A percentile compares a stretch with the other conserved stretches of the same genome.
Conservation (phyloP, 331 rosid species). For the Cydonia oblonga region DNA sequence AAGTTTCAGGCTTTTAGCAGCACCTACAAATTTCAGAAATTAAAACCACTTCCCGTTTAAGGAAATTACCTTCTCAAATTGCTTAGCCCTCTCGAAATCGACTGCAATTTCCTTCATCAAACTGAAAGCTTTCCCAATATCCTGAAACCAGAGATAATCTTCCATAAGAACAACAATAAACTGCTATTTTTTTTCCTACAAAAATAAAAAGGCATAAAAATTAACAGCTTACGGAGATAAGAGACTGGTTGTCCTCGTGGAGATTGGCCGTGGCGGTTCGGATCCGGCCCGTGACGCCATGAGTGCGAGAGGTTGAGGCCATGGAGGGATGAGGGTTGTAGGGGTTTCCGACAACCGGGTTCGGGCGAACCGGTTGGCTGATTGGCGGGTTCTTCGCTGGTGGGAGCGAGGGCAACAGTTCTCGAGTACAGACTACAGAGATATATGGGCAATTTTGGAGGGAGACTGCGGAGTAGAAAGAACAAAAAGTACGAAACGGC, state of each 20-base stretch:
- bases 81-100: slow-evolving; percentile 60
- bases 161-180: not conserved
- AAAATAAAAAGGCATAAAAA: not conserved
- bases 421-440: not conserved
- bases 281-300: slow-evolving; percentile 31
- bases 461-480: too few species aligned
- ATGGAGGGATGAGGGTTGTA: slow-evolving; percentile 14
- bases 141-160: slow-evolving; percentile 32
- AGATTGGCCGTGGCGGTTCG: slow-evolving; percentile 35
- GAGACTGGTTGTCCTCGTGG: slow-evolving; percentile 49
- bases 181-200: not conserved
- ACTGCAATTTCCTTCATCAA: slow-evolving; percentile 68
- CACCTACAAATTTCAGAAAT: not conserved
- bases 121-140: slow-evolving; percentile 36
- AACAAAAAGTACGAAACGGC: too few species aligned
- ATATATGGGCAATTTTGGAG: too few species aligned
- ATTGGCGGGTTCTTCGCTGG: not conserved
- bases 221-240: slow-evolving; percentile 36
- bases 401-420: not conserved
- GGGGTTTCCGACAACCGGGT: not conserved
- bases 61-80: slow-evolving; percentile 37
- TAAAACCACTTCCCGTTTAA: not conserved
- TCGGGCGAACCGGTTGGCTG: not conserved
- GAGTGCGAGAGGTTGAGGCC: slow-evolving; percentile 53
- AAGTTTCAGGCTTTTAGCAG: not conserved